Percentiles rank a stretch among this genome's conserved stretches.
These are phyloP conservation scores for Linnemannia schmuckeri DNA, from an alignment of 192 early-diverging fungal genomes.

Conservation along the genomic window DNA sequence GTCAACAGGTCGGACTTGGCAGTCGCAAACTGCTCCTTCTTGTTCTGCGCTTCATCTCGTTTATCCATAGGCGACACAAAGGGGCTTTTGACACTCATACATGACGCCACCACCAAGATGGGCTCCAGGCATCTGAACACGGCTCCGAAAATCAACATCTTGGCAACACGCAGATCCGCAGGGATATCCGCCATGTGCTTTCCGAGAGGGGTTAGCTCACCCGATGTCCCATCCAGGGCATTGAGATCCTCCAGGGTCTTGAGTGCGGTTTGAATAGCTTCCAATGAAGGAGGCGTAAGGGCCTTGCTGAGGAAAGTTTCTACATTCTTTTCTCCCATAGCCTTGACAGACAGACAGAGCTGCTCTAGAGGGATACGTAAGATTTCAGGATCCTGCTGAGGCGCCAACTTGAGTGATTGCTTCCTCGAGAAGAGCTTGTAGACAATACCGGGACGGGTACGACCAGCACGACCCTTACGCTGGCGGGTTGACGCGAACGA, in stretches of 20 bases:
- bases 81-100: slow-evolving; percentile 71
- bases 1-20: slow-evolving; percentile 58
- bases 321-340: slow-evolving; percentile 73
- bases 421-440: slow-evolving; percentile 76
- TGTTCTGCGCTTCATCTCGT: slow-evolving; percentile 46
- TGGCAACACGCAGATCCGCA: slow-evolving; percentile 82
- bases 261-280: slow-evolving; percentile 69
- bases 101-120: slow-evolving; percentile 75
- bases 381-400: slow-evolving; percentile 82
- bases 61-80: slow-evolving; percentile 56
- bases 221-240: slow-evolving; percentile 63
- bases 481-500: slow-evolving; percentile 72
- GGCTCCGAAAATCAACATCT: slow-evolving; percentile 81
- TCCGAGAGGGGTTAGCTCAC: slow-evolving; percentile 78
- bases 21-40: slow-evolving; percentile 56
- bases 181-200: slow-evolving; percentile 78
- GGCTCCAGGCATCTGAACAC: slow-evolving; percentile 82
- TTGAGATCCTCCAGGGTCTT: slow-evolving; percentile 69
- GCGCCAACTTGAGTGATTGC: slow-evolving; percentile 64
- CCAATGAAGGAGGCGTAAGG: slow-evolving; percentile 75
- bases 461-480: slow-evolving; percentile 84
- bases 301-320: slow-evolving; percentile 66
- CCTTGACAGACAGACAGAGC: slow-evolving; percentile 78
- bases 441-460: slow-evolving; percentile 80
- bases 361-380: slow-evolving; percentile 87